These are phyloP conservation scores for Xylaria sp. DNA, from an alignment of 2,329 filamentous ascomycete species.

Conservation along the genomic window DNA sequence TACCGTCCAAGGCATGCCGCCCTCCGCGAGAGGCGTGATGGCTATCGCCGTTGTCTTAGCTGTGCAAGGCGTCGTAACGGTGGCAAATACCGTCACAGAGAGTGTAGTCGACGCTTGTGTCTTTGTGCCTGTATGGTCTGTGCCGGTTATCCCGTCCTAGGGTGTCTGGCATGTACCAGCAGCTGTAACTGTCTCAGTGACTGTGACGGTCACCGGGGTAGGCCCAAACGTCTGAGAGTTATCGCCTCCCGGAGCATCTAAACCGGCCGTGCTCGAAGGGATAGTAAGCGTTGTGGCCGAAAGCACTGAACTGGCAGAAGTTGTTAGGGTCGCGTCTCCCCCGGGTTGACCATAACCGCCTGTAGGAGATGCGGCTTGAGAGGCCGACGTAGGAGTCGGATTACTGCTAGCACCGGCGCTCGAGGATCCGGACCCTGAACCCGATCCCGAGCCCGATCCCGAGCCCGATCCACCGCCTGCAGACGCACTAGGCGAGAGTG, in stretches of 20 bases:
- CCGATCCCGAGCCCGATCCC: slow-evolving; percentile 10
- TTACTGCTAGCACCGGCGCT: slow-evolving; percentile 28
- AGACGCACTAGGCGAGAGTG: slow-evolving; percentile 18
- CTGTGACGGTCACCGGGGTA: slow-evolving; percentile 41
- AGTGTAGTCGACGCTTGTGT: slow-evolving; percentile 30
- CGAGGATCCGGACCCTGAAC: slow-evolving; percentile 10
- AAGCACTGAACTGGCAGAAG: slow-evolving; percentile 21
- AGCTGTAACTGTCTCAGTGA: slow-evolving; percentile 48
- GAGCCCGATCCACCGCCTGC: slow-evolving; percentile 13
- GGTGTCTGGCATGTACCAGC: slow-evolving; percentile 44
- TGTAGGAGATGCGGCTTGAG: slow-evolving; percentile 37
- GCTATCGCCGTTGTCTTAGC: slow-evolving; percentile 30
- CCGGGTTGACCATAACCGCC: slow-evolving; percentile 43
- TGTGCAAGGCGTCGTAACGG: slow-evolving; percentile 19
- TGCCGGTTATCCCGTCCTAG: slow-evolving; percentile 39
- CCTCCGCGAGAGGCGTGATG: slow-evolving; percentile 24
- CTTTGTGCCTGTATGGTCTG: slow-evolving; percentile 23
- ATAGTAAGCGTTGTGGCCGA: slow-evolving; percentile 37
- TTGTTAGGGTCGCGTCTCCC: slow-evolving; percentile 34
- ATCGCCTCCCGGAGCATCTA: slow-evolving; percentile 28
- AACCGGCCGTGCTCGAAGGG: slow-evolving; percentile 21
- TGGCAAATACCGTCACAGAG: slow-evolving; percentile 19
- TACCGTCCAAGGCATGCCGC: slow-evolving; percentile 16
- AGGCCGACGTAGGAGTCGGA: slow-evolving; percentile 32
- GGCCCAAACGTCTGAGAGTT: background rate